Evolutionary conservation across 352 stramenopile genomes (phyloP), one percentile per base, ranked within the genome.

Genomic region (Pythium brachiatum): DNA sequence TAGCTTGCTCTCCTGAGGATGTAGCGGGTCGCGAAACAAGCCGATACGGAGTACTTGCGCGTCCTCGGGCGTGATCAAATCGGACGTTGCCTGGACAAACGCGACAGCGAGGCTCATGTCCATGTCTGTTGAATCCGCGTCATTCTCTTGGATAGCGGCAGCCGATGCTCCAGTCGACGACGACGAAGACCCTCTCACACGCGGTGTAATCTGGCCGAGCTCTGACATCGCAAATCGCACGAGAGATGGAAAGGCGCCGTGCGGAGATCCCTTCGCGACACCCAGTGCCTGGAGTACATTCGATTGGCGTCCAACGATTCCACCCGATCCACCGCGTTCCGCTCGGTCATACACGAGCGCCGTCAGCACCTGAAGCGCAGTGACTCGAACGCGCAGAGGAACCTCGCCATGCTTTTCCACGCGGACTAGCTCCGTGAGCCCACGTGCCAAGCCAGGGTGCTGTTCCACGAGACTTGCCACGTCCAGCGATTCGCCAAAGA

Each of bases 51-150:
- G 70, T 8, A 90, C 65, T 60, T 92, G 71, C 0, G 77, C 83
- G 62, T 92, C 85, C 27, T 88, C 68, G 12, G 81, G 75, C 21
- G 82, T 85, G 21, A 90, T 23, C 20, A 84, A 72, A 67, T 92
- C 83, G 1, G 83, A 89, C 26, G 86, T 94, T n/a, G 86, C 87
- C 36, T 94, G 81, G 2, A 96, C 87, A 68, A 96, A 96, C 7
- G 87, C 87, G 32, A 96, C 83, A 18, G 87, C 87, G 8, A 96
- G 56, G 21, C 74, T 90, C 87, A 96, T 96, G 38, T 96, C 87
- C 85, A 95, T 94, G 61, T 95, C 87, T 38, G 68, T 81, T 23
- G 44, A 21, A 25, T 52, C 44, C 25, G 44, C 44, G 58, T 93
- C 84, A 1, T 71, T 69, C 34, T 76, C 71, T 36, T 76, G 57